Evolutionary conservation across 306 rosid genomes (phyloP).

Genomic region (Herpetospermum pedunculosum): DNA sequence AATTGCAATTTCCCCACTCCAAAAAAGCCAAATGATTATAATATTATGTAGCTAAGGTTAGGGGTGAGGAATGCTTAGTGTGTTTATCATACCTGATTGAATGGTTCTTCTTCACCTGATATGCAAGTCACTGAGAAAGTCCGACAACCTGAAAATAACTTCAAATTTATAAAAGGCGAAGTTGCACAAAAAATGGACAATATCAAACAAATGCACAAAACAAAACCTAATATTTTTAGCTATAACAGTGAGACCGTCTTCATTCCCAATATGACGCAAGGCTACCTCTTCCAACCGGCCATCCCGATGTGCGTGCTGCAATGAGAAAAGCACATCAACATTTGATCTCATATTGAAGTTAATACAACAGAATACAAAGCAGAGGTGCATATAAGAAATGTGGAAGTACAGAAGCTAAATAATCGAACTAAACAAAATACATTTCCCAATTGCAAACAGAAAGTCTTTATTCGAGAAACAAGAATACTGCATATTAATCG

Average conservation of each 20-base stretch:
- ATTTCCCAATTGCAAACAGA: background rate
- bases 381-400: background rate
- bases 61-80: background rate
- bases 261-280: conserved; percentile 80
- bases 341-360: conserved; percentile 1
- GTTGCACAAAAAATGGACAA: background rate
- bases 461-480: background rate
- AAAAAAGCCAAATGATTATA: background rate
- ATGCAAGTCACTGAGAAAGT: conserved; percentile 63
- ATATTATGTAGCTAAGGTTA: too few species aligned
- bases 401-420: background rate
- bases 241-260: conserved; percentile 72
- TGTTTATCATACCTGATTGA: background rate
- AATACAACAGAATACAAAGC: background rate
- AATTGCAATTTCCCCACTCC: background rate
- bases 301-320: conserved; percentile 84
- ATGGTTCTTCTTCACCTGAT: conserved; percentile 41
- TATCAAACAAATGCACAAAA: background rate
- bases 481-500: background rate
- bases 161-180: conserved; percentile 3
- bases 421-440: background rate
- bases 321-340: conserved; percentile 17
- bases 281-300: conserved; percentile 74
- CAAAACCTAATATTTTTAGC: conserved; percentile 72
- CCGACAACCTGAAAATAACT: conserved; percentile 66